Evolutionary conservation across 345 rosid genomes (phyloP), one percentile per base, ranked within the genome.

Genomic region (Citrus australasica): DNA sequence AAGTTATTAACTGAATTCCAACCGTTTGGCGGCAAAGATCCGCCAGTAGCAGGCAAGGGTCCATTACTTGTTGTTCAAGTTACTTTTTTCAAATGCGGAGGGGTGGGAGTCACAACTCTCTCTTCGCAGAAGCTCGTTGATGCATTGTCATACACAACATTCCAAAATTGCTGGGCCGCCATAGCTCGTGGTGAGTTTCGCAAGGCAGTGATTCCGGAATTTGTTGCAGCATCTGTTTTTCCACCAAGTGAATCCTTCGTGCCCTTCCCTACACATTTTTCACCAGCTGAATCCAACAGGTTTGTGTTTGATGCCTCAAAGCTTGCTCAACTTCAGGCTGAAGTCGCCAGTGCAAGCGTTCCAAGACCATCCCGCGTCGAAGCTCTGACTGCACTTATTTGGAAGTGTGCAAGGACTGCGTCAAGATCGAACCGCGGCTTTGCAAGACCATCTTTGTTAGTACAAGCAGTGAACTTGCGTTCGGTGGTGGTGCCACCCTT

Each of bases 281-380:
- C 9, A 60, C 73, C 2, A 8, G 58, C 37, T 46, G 48, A 74
- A 1, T n/a, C 35, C 0, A 83, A 73, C 14, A 74, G 84, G 75
- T 70, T 73, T 28, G 73, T 81, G 7, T 71, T 79, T 33, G 69
- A 81, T n/a, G 27, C 80, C 30, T 42, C 83, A 0, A 77, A 74
- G 75, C 72, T 86, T 9, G 63, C 75, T 2, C 79, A 78, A 4
- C 85, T 84, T 1, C 80, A 80, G 76, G 46, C 76, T 7, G 78
- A 37, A 73, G 80, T 75, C 2, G 60, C 79, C 6, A 72, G 81
- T 30, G 38, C 37, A 35, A 22, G 22, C 7, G 80, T 78, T 28
- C 61, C 35, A 1, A n/a, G 7, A 1, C 87, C 88, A 13, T 71
- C 87, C 5, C 79, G 81, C 6, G 84, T 86, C 6, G 86, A 85